phyloP scores from a whole-genome alignment of 257 asterid species.

The Solanum gandarillasii region DNA sequence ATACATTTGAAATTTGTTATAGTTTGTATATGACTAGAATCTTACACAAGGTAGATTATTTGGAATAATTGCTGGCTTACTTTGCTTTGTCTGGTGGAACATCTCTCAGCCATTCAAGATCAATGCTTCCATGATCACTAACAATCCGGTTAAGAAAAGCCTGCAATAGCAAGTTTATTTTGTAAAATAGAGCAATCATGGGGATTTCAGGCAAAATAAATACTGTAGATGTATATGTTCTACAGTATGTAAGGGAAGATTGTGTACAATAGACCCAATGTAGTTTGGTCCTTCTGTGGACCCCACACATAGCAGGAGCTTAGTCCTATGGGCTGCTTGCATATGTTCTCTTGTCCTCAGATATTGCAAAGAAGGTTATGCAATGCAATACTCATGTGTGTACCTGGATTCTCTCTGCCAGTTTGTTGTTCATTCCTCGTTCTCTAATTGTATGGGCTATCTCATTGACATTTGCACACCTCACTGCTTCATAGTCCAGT shows the following conservation, averaged over 20 bases:
- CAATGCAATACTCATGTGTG: background rate
- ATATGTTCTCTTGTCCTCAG: background rate
- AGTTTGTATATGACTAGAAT: background rate
- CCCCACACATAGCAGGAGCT: background rate
- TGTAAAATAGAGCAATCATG: constrained; percentile 9
- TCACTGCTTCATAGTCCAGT: constrained; percentile 91
- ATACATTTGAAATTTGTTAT: constrained; percentile 5
- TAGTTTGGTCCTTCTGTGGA: background rate
- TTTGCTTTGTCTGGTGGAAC: constrained; percentile 93
- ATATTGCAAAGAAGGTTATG: background rate
- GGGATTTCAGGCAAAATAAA: background rate
- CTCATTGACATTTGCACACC: constrained; percentile 70
- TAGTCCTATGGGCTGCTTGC: background rate
- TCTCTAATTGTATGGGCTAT: constrained; percentile 78
- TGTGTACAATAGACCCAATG: background rate
- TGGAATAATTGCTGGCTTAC: constrained; percentile 29
- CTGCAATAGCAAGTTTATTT: constrained; percentile 33
- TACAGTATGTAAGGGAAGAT: background rate
- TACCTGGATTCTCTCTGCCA: constrained; percentile 91
- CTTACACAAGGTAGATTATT: background rate
- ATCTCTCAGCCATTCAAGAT: constrained; percentile 93
- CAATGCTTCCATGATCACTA: constrained; percentile 77
- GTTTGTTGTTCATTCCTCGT: constrained; percentile 94
- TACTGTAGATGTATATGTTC: background rate
- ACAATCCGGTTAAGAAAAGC: constrained; percentile 75